These are phyloP conservation scores for Daedaleopsis nitida DNA, from an alignment of 768 basidiomycete species.

Conservation along the genomic window DNA sequence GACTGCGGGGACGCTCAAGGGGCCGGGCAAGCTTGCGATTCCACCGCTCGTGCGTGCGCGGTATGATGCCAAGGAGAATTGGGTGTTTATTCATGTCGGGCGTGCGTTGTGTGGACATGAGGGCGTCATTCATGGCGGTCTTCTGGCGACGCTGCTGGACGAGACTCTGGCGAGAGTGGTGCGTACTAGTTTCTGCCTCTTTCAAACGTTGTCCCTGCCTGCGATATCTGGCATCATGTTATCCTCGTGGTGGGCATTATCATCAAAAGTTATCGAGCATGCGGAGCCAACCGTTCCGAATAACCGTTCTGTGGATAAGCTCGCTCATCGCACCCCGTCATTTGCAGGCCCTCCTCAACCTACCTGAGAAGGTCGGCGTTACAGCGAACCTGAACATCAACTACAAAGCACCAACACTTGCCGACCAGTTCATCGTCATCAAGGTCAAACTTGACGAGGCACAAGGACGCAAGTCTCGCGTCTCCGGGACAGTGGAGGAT, in stretches of 20 bases:
- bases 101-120: slow-evolving; percentile 89
- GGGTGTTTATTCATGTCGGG: slow-evolving; percentile 80
- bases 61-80: slow-evolving; percentile 73
- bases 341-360: slow-evolving; percentile 74
- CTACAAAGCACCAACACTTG: slow-evolving; percentile 86
- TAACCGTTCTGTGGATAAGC: neutral
- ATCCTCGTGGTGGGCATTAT: no score
- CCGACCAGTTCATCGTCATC: slow-evolving; percentile 89
- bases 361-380: slow-evolving; percentile 90
- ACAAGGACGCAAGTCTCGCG: slow-evolving; percentile 78
- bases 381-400: slow-evolving; percentile 83
- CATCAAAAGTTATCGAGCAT: no score
- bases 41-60: slow-evolving; percentile 74
- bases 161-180: slow-evolving; percentile 84
- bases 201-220: neutral
- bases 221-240: no score
- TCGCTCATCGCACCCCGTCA: neutral
- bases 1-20: slow-evolving; percentile 82
- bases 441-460: slow-evolving; percentile 64
- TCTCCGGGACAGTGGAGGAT: slow-evolving; percentile 74
- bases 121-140: slow-evolving; percentile 92
- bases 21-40: slow-evolving; percentile 84
- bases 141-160: slow-evolving; percentile 89
- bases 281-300: no score
- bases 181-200: slow-evolving; percentile 30